Evolutionary conservation across 2,329 filamentous ascomycete species (phyloP).

Genomic region (Pseudogymnoascus sp.): DNA sequence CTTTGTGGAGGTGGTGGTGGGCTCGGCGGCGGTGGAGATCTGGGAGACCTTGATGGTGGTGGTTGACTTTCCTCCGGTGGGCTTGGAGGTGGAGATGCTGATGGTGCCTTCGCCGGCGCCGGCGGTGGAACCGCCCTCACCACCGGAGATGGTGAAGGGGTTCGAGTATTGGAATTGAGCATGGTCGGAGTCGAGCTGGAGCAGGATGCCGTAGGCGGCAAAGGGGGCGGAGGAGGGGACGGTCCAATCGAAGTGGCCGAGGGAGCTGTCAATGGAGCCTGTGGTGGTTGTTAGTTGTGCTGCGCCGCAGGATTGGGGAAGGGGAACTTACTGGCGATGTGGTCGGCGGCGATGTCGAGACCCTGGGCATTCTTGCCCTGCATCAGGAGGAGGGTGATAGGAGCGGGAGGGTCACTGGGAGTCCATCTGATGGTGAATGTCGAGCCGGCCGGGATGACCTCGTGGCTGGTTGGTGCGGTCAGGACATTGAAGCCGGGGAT

Average conservation of each 20-base stretch:
- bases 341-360: conserved; percentile 28
- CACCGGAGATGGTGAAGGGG: conserved; percentile 38
- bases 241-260: conserved; percentile 41
- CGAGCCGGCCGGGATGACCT: conserved; percentile 40
- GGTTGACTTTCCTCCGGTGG: neutral
- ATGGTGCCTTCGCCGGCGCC: neutral
- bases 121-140: neutral
- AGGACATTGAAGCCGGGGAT: conserved; percentile 48
- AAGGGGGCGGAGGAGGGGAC: conserved; percentile 36
- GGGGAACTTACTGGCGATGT: conserved; percentile 42
- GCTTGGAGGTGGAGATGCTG: neutral
- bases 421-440: conserved; percentile 44
- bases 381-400: conserved; percentile 43
- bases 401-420: conserved; percentile 32
- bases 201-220: conserved; percentile 48
- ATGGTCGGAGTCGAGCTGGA: conserved; percentile 40
- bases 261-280: conserved; percentile 41
- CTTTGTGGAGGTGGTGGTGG: neutral
- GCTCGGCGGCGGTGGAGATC: neutral
- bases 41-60: neutral
- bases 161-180: conserved; percentile 52
- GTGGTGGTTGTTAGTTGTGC: conserved; percentile 10
- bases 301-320: neutral
- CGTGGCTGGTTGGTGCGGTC: conserved; percentile 35
- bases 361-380: conserved; percentile 38